Percentiles rank a stretch among this genome's conserved stretches.
These are phyloP conservation scores for Metschnikowia lunata DNA, from an alignment of 805 yeast genomes.

Conservation along the genomic window DNA sequence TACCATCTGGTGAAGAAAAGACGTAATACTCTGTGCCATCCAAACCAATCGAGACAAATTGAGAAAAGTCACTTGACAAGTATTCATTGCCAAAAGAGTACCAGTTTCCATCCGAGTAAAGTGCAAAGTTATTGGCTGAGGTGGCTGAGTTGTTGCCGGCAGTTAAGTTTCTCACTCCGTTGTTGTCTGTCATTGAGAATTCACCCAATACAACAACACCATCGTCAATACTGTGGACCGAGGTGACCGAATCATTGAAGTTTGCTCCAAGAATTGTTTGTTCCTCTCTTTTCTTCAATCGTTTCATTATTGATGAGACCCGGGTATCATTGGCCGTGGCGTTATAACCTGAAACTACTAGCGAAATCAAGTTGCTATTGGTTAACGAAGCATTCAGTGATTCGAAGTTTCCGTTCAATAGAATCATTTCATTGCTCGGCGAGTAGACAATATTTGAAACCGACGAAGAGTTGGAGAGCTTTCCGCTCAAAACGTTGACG, in stretches of 20 bases:
- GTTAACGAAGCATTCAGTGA: slow-evolving; percentile 27
- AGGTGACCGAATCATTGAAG: slow-evolving; percentile 28
- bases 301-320: slow-evolving; percentile 7
- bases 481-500: slow-evolving; percentile 33
- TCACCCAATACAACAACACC: slow-evolving; percentile 29
- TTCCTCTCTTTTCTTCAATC: slow-evolving; percentile 16
- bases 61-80: slow-evolving; percentile 21
- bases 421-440: slow-evolving; percentile 20
- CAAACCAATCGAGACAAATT: slow-evolving; percentile 34
- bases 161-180: slow-evolving; percentile 25
- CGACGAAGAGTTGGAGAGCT: slow-evolving; percentile 16
- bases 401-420: slow-evolving; percentile 46
- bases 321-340: slow-evolving; percentile 29
- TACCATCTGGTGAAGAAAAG: slow-evolving; percentile 26
- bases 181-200: slow-evolving; percentile 23
- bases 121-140: slow-evolving; percentile 33
- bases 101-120: slow-evolving; percentile 39
- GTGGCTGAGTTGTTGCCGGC: slow-evolving; percentile 22
- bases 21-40: slow-evolving; percentile 39
- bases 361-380: slow-evolving; percentile 26
- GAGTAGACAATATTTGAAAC: slow-evolving; percentile 7
- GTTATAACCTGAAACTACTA: slow-evolving; percentile 28
- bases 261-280: slow-evolving; percentile 23
- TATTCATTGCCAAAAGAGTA: slow-evolving; percentile 37
- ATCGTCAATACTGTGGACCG: slow-evolving; percentile 18